Evolutionary conservation across 306 rosid genomes (phyloP).

Genomic region (Cyclanthera cordifolia): DNA sequence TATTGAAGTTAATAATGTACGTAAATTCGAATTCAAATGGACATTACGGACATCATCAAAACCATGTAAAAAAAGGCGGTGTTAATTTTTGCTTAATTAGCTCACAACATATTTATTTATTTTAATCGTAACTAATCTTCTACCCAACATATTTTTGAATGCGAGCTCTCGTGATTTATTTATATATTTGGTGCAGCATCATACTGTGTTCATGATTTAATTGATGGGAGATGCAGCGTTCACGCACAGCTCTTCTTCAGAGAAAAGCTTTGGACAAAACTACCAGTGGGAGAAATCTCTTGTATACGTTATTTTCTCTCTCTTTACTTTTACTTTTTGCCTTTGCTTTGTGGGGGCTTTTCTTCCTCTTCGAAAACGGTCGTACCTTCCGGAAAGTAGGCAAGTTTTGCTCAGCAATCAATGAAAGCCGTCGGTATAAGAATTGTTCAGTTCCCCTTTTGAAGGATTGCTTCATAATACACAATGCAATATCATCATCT

Average conservation of each 20-base stretch:
- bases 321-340: no score
- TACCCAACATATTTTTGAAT: no score
- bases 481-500: slow-evolving; percentile 24
- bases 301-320: slow-evolving; percentile 18
- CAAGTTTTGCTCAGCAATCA: no score
- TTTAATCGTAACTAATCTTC: no score
- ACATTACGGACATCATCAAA: background rate
- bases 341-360: slow-evolving; percentile 53
- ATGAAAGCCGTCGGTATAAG: slow-evolving; percentile 16
- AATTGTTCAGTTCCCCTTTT: slow-evolving; percentile 20
- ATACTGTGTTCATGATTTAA: no score
- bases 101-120: background rate
- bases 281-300: background rate
- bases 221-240: slow-evolving; percentile 18
- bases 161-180: background rate
- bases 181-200: background rate
- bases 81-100: no score
- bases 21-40: background rate
- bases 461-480: slow-evolving; percentile 21
- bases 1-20: background rate
- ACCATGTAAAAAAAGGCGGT: no score
- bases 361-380: slow-evolving; percentile 53
- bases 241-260: slow-evolving; percentile 17
- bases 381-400: no score
- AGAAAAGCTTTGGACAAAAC: slow-evolving; percentile 13